These are phyloP conservation scores for Pythium biforme DNA, from an alignment of 352 stramenopile species.

Conservation along the genomic window DNA sequence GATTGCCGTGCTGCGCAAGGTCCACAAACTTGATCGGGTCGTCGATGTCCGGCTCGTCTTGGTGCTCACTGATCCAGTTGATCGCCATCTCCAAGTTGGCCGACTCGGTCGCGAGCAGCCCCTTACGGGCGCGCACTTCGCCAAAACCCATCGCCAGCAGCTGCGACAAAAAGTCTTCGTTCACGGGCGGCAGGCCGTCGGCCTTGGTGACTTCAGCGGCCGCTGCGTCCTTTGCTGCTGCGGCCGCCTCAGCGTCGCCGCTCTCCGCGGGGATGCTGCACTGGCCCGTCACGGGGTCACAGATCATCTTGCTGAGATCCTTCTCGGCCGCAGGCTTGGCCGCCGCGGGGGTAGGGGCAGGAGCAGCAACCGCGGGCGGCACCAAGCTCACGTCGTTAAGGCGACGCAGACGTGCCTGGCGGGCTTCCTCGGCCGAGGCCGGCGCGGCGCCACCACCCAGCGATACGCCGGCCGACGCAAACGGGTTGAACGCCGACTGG, in stretches of 20 bases:
- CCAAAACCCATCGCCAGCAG: conserved; percentile 87
- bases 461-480: conserved; percentile 69
- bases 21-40: conserved; percentile 87
- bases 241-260: conserved; percentile 22
- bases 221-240: conserved; percentile 13
- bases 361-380: conserved; percentile 32
- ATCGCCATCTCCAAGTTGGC: conserved; percentile 74
- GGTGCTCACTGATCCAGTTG: conserved; percentile 87
- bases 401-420: conserved; percentile 75
- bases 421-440: conserved; percentile 49
- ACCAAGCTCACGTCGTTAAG: conserved; percentile 71
- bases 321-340: conserved; percentile 20
- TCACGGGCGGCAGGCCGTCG: conserved; percentile 52
- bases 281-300: conserved; percentile 58
- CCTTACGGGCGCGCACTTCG: conserved; percentile 78
- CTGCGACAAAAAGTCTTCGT: conserved; percentile 63
- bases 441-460: conserved; percentile 42
- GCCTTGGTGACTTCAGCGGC: conserved; percentile 26
- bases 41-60: conserved; percentile 89
- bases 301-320: conserved; percentile 54
- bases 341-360: conserved; percentile 24
- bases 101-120: conserved; percentile 77
- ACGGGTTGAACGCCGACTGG: conserved; percentile 85
- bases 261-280: conserved; percentile 36
- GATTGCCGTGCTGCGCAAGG: conserved; percentile 42